Conservation (phyloP, 108 stramenopile genomes). For the Ochromonas danica region DNA sequence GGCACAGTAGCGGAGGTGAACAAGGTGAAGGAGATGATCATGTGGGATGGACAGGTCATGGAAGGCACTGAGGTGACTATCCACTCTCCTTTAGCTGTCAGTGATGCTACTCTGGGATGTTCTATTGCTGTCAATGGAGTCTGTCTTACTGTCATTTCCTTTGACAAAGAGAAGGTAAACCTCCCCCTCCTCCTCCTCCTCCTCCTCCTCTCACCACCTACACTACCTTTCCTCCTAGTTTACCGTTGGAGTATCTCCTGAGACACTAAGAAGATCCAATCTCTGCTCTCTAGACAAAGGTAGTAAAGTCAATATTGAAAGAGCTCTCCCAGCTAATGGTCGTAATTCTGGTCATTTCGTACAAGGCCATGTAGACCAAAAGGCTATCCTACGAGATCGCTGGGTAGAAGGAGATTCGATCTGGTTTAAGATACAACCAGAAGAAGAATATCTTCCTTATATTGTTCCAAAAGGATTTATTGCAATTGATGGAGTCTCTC, state of each 20-base stretch:
- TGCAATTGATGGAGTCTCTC: conserved; percentile 89
- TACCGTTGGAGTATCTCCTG: conserved; percentile 85
- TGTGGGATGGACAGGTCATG: conserved; percentile 82
- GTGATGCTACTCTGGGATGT: conserved; percentile 86
- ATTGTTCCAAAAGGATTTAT: conserved; percentile 98
- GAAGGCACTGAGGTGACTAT: conserved; percentile 54
- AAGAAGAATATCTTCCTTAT: conserved; percentile 69
- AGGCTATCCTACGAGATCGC: conserved; percentile 72
- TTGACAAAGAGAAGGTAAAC: conserved; percentile 55
- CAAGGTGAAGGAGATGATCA: conserved; percentile 70
- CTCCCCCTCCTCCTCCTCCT: not conserved
- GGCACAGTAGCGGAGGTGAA: conserved; percentile 75
- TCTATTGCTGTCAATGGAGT: conserved; percentile 96
- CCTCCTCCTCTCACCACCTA: not conserved
- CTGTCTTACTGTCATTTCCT: conserved; percentile 86
- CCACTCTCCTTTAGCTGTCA: conserved; percentile 69
- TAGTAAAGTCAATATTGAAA: conserved; percentile 80
- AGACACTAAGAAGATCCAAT: conserved; percentile 82
- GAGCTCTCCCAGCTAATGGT: conserved; percentile 68
- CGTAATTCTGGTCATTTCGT: conserved; percentile 94
- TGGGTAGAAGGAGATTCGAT: conserved; percentile 81
- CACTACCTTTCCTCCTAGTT: conserved; percentile 47
- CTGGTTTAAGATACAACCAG: conserved; percentile 71
- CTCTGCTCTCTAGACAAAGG: not conserved
- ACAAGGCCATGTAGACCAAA: conserved; percentile 87